Conservation (phyloP, 2,329 filamentous ascomycete species). For the Nectriaceae sp. region DNA sequence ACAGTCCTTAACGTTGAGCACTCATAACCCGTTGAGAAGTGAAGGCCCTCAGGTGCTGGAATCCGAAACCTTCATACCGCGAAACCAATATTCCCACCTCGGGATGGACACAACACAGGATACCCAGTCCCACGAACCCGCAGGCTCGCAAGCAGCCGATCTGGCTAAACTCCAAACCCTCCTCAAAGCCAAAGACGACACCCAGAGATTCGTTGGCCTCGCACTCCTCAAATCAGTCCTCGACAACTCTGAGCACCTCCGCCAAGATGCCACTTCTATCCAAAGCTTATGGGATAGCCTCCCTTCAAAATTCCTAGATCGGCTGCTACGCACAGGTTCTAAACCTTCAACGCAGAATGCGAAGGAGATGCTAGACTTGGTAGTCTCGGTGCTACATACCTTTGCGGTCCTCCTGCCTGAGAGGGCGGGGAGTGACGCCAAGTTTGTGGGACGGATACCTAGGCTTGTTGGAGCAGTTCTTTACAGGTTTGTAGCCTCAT, state of each 20-base stretch:
- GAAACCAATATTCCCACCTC: too few relatives aligned
- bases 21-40: too few relatives aligned
- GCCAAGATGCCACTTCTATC: conserved; percentile 47
- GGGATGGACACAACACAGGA: too few relatives aligned
- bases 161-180: conserved; percentile 55
- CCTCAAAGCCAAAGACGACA: conserved; percentile 63
- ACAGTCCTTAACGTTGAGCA: too few relatives aligned
- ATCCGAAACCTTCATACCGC: too few relatives aligned
- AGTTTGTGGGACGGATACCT: conserved; percentile 55
- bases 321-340: conserved; percentile 58
- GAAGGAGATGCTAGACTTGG: conserved; percentile 63
- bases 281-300: conserved; percentile 60
- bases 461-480: conserved; percentile 54
- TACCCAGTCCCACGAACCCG: background rate
- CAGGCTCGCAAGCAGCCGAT: conserved; percentile 10
- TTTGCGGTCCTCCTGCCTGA: conserved; percentile 61
- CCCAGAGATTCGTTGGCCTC: conserved; percentile 67
- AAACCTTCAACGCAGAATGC: conserved; percentile 49
- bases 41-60: too few relatives aligned
- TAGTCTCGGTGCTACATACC: conserved; percentile 62
- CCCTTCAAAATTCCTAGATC: conserved; percentile 64
- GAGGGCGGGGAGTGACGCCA: conserved; percentile 43
- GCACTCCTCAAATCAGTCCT: conserved; percentile 67
- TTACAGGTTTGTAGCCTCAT: conserved; percentile 46
- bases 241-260: conserved; percentile 58